A percentile compares a stretch with the other conserved stretches of the same genome.
Evolutionary conservation across 2,329 filamentous ascomycete species (phyloP).

Genomic region (Alternaria sp.): DNA sequence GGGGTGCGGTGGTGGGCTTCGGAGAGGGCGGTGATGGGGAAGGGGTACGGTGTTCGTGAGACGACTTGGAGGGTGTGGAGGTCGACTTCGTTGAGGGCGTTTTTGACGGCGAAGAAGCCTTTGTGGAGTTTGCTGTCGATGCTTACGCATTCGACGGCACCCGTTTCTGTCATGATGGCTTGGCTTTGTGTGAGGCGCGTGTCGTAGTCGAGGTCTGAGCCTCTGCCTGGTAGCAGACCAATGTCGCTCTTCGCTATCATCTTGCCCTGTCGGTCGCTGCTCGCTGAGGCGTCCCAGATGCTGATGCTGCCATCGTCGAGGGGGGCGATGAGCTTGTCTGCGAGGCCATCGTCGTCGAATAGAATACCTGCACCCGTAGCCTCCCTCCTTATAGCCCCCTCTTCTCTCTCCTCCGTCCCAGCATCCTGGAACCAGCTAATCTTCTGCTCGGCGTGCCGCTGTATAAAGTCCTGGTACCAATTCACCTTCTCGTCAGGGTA

Average conservation of each 20-base stretch:
- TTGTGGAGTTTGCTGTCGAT: slow-evolving; percentile 71
- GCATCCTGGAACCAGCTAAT: slow-evolving; percentile 79
- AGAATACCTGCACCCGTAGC: slow-evolving; percentile 73
- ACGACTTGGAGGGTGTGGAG: slow-evolving; percentile 73
- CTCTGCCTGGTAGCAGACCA: slow-evolving; percentile 69
- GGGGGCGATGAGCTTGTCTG: slow-evolving; percentile 72
- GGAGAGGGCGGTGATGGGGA: slow-evolving; percentile 83
- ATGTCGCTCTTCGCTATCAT: slow-evolving; percentile 70
- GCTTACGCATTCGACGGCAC: slow-evolving; percentile 81
- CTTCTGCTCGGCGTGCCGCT: slow-evolving; percentile 75
- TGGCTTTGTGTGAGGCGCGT: slow-evolving; percentile 53
- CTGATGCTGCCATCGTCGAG: slow-evolving; percentile 88
- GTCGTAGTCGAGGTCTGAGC: slow-evolving; percentile 50
- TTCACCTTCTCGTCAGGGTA: slow-evolving; percentile 74
- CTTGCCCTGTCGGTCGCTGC: slow-evolving; percentile 66
- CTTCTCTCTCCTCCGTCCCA: slow-evolving; percentile 32
- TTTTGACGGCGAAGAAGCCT: slow-evolving; percentile 82
- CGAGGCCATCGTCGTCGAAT: slow-evolving; percentile 61
- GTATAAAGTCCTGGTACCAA: slow-evolving; percentile 91
- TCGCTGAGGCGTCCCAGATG: slow-evolving; percentile 70
- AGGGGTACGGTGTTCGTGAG: slow-evolving; percentile 75
- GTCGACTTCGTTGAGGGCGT: slow-evolving; percentile 80
- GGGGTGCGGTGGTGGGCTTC: slow-evolving; percentile 69
- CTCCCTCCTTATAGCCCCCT: slow-evolving; percentile 60
- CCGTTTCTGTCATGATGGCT: slow-evolving; percentile 71